Conservation (phyloP, 2,329 filamentous ascomycete species). For the Phoma sp. region DNA sequence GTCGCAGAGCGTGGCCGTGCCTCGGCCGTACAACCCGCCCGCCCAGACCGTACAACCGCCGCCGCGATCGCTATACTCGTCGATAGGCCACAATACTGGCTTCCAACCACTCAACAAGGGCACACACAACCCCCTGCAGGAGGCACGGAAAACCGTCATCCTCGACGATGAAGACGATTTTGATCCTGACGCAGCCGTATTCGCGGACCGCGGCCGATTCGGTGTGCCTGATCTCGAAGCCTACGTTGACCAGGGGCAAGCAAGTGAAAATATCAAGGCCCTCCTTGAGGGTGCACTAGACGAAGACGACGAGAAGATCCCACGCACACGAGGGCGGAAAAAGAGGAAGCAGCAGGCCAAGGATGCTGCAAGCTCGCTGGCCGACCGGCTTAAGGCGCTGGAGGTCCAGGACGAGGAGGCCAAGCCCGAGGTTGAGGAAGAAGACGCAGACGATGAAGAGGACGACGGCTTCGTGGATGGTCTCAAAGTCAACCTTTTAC, state of each 20-base stretch:
- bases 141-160: constrained; percentile 51
- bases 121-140: constrained; percentile 37
- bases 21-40: constrained; percentile 57
- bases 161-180: constrained; percentile 54
- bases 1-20: constrained; percentile 52
- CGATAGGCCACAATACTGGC: constrained; percentile 52
- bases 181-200: constrained; percentile 56
- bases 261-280: constrained; percentile 79
- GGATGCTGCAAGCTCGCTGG: constrained; percentile 49
- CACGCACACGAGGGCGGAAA: constrained; percentile 53
- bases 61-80: constrained; percentile 62
- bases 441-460: constrained; percentile 56
- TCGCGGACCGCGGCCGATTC: constrained; percentile 57
- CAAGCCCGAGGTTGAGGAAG: constrained; percentile 51
- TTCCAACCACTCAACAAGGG: constrained; percentile 49
- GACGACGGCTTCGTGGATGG: constrained; percentile 76
- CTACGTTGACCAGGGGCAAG: constrained; percentile 75
- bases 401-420: constrained; percentile 58
- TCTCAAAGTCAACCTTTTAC: constrained; percentile 84
- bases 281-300: constrained; percentile 83
- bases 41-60: constrained; percentile 57
- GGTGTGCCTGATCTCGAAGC: constrained; percentile 62
- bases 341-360: constrained; percentile 51
- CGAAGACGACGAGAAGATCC: constrained; percentile 69
- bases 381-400: constrained; percentile 54